Evolutionary conservation across 1,284 basidiomycete genomes (phyloP).

Genomic region (Ustilago cynodontis): DNA sequence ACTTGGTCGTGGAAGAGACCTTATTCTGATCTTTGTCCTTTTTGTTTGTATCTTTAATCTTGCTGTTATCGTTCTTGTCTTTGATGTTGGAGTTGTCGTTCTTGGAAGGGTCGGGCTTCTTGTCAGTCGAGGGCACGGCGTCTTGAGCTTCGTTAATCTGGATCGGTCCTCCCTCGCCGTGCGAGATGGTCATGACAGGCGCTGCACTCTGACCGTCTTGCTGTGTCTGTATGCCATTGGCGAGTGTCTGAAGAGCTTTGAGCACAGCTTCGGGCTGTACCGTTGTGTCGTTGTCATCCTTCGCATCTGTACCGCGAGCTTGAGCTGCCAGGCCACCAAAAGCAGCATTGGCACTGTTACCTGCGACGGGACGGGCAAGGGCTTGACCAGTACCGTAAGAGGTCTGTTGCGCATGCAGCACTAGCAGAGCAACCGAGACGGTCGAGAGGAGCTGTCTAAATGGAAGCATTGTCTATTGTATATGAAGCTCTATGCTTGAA

Average conservation of each 20-base stretch:
- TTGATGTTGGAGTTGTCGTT: constrained; percentile 2
- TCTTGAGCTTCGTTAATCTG: constrained; percentile 5
- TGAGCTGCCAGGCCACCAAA: not conserved
- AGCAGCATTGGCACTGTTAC: not conserved
- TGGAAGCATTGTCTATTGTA: constrained; percentile 22
- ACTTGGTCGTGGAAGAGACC: constrained; percentile 1
- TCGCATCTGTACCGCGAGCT: not conserved
- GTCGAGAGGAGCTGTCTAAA: constrained; percentile 20
- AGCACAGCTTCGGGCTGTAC: constrained; percentile 19
- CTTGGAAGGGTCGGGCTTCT: not conserved
- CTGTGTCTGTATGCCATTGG: constrained; percentile 15
- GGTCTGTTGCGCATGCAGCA: constrained; percentile 15
- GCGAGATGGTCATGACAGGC: constrained; percentile 22
- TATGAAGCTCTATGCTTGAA: constrained; percentile 3
- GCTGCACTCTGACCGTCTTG: not conserved
- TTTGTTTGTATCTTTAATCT: constrained; percentile 13
- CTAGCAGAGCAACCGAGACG: constrained; percentile 16
- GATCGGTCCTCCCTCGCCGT: constrained; percentile 32
- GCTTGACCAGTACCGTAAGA: constrained; percentile 9
- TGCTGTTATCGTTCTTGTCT: constrained; percentile 3
- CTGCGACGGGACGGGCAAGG: constrained; percentile 18
- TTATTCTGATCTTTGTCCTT: constrained; percentile 12
- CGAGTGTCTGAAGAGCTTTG: constrained; percentile 28
- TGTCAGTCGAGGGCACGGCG: not conserved
- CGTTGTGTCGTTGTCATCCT: not conserved